Evolutionary conservation across 2,329 filamentous ascomycete genomes (phyloP).

Genomic region (Hymenoscyphus fructigenus): DNA sequence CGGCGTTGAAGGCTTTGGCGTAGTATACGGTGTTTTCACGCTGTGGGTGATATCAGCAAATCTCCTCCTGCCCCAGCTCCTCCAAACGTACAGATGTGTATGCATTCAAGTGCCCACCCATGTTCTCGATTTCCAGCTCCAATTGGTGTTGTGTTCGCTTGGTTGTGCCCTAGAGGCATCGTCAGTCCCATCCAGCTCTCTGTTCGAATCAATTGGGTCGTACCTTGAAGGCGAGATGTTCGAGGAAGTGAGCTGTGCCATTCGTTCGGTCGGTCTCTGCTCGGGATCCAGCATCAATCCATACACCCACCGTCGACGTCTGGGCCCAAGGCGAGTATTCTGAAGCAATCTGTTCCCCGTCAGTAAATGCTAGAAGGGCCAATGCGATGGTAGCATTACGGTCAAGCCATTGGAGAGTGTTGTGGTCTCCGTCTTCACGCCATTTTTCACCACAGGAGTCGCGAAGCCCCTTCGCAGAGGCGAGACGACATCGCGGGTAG

Average conservation of each 20-base stretch:
- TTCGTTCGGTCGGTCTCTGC: constrained; percentile 98
- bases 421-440: constrained; percentile 89
- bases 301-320: constrained; percentile 96
- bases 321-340: constrained; percentile 98
- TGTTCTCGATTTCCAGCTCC: constrained; percentile 99
- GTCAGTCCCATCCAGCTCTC: constrained; percentile 25
- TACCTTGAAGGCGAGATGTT: constrained; percentile 99
- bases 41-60: constrained; percentile 45
- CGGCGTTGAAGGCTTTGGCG: constrained; percentile 97
- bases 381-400: constrained; percentile 48
- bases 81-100: constrained; percentile 85
- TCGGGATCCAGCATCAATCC: constrained; percentile 98
- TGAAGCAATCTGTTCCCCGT: constrained; percentile 75
- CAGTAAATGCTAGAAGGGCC: constrained; percentile 29
- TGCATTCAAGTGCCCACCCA: constrained; percentile 98
- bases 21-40: constrained; percentile 99
- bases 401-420: constrained; percentile 98
- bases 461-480: constrained; percentile 84
- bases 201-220: constrained; percentile 24
- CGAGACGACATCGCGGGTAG: constrained; percentile 75
- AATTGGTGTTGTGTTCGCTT: constrained; percentile 95
- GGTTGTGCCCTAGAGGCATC: constrained; percentile 69
- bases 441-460: constrained; percentile 68
- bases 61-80: constrained; percentile 13
- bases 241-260: constrained; percentile 98